Evolutionary conservation across 306 rosid genomes (phyloP).

Genomic region (Myrica gale): DNA sequence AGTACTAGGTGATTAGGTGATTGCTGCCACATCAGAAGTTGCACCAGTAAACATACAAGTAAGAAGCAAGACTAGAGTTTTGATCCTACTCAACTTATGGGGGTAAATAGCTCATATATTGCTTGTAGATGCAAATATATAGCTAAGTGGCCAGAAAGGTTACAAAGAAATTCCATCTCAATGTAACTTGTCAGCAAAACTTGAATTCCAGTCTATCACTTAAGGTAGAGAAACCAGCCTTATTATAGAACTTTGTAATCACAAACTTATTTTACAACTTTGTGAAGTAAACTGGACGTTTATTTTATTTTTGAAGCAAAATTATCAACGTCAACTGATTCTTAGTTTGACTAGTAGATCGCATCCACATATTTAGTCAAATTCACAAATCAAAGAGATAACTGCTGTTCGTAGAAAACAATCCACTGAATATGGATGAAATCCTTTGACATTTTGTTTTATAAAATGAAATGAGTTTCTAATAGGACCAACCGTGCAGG

Average conservation of each 20-base stretch:
- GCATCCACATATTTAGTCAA: background rate
- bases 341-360: background rate
- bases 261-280: background rate
- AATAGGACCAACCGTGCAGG: background rate
- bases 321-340: background rate
- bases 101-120: background rate
- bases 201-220: background rate
- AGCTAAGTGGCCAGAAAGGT: background rate
- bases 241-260: background rate
- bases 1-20: background rate
- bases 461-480: background rate
- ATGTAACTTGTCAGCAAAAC: background rate
- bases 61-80: background rate
- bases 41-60: slow-evolving; percentile 1
- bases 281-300: no score
- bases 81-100: background rate
- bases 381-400: background rate
- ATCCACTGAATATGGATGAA: background rate
- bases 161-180: background rate
- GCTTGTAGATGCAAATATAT: background rate
- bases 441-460: background rate
- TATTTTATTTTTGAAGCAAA: no score
- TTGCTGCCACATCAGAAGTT: background rate
- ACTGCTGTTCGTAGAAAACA: background rate
- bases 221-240: background rate